Conservation (phyloP, 2,329 filamentous ascomycete species). For the Scolecobasidium constrictum region DNA sequence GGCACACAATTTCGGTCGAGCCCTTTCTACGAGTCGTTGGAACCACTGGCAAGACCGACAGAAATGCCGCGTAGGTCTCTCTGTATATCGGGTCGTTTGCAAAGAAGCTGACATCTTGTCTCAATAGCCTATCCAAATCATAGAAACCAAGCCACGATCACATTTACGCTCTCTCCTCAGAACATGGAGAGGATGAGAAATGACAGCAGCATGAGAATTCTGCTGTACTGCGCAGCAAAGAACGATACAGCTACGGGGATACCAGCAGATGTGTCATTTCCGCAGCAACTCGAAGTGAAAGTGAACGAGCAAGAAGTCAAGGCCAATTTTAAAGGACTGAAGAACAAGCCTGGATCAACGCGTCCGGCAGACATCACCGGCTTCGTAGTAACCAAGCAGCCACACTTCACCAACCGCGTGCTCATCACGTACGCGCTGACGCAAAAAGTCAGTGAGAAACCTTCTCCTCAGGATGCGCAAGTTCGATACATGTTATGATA, state of each 20-base stretch:
- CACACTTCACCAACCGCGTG: constrained; percentile 63
- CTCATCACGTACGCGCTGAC: constrained; percentile 89
- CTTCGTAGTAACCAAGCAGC: constrained; percentile 53
- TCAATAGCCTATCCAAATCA: constrained; percentile 47
- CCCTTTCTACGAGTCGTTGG: constrained; percentile 69
- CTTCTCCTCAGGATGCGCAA: not conserved
- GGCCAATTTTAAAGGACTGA: constrained; percentile 85
- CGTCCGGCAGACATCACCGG: constrained; percentile 84
- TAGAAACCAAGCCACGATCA: constrained; percentile 46
- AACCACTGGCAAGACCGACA: constrained; percentile 52
- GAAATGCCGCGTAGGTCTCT: constrained; percentile 45
- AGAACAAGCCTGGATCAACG: constrained; percentile 93
- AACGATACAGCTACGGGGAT: constrained; percentile 8
- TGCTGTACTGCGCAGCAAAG: constrained; percentile 67
- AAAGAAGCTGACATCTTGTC: not conserved
- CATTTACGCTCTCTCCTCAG: constrained; percentile 46
- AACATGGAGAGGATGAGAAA: constrained; percentile 44
- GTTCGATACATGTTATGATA: not conserved
- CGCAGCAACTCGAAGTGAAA: constrained; percentile 84
- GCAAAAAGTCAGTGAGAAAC: constrained; percentile 49
- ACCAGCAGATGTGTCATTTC: constrained; percentile 66
- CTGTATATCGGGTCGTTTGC: not conserved
- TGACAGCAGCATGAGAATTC: constrained; percentile 56
- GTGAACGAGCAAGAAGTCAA: constrained; percentile 82
- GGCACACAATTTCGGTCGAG: constrained; percentile 59